Evolutionary conservation across 2,329 filamentous ascomycete species (phyloP).

Genomic region (Mariannaea elegans): DNA sequence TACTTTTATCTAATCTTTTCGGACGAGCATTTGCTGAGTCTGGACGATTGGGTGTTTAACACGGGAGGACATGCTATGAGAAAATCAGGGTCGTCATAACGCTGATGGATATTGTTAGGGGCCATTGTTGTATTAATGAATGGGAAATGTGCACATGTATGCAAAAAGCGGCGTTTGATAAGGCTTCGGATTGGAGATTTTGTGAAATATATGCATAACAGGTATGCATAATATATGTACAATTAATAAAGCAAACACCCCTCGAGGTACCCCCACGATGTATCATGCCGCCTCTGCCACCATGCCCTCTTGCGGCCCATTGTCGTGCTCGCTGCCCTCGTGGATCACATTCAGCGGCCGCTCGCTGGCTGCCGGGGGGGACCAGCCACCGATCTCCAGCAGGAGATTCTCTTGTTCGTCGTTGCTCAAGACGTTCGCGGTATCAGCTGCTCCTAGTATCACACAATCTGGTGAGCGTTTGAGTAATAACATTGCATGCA

Average conservation of each 20-base stretch:
- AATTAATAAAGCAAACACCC: neutral
- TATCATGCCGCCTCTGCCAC: constrained; percentile 13
- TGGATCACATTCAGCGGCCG: neutral
- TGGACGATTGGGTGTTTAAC: constrained; percentile 75
- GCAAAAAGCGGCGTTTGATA: neutral
- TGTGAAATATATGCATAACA: neutral
- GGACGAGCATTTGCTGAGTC: constrained; percentile 67
- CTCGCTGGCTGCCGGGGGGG: neutral
- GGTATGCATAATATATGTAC: neutral
- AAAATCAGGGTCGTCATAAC: constrained; percentile 18
- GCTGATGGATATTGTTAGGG: neutral
- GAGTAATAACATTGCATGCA: too few relatives aligned
- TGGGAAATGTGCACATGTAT: neutral
- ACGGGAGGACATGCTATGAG: constrained; percentile 61
- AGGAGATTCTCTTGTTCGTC: too few relatives aligned
- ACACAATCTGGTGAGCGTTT: too few relatives aligned
- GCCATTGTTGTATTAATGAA: neutral
- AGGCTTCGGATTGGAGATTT: neutral
- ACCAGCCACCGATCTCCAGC: constrained; percentile 10
- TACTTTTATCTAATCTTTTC: constrained; percentile 79
- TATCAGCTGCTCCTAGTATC: too few relatives aligned
- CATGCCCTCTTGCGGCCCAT: neutral
- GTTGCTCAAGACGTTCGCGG: too few relatives aligned
- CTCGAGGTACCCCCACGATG: too few relatives aligned
- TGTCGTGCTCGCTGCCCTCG: neutral